These are phyloP conservation scores for Neoboletus brunneissimus DNA, from an alignment of 768 basidiomycete species.

Conservation along the genomic window DNA sequence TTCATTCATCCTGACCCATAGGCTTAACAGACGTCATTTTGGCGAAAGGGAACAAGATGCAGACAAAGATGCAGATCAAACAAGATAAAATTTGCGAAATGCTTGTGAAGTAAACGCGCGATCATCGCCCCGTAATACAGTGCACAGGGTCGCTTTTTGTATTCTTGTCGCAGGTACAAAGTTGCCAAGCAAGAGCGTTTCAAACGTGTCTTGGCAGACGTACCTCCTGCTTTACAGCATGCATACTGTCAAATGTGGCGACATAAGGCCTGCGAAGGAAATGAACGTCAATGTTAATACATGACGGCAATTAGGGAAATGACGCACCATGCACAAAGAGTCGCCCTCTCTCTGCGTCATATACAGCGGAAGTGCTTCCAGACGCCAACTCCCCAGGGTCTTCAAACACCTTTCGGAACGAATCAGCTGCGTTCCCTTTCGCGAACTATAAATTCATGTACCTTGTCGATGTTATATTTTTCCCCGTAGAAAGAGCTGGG, in stretches of 20 bases:
- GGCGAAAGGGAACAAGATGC: neutral
- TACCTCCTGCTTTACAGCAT: conserved; percentile 14
- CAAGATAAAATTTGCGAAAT: neutral
- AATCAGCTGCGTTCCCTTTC: neutral
- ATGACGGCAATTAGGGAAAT: conserved; percentile 1
- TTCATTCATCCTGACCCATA: neutral
- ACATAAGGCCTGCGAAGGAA: conserved; percentile 27
- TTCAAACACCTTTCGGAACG: conserved; percentile 53
- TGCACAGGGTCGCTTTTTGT: neutral
- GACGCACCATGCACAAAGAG: conserved; percentile 60
- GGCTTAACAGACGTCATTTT: neutral
- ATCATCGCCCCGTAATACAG: neutral
- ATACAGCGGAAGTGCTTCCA: conserved; percentile 54
- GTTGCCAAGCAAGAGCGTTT: neutral
- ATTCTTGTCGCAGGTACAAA: neutral
- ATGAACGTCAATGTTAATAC: conserved; percentile 7
- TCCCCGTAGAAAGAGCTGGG: conserved; percentile 52
- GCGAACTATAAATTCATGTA: conserved; percentile 19
- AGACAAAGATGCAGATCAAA: conserved; percentile 1
- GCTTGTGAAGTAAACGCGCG: neutral
- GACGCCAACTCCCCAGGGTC: conserved; percentile 59
- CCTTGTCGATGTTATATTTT: conserved; percentile 60
- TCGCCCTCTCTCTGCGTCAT: conserved; percentile 47
- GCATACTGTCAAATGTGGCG: conserved; percentile 37
- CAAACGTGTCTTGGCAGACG: conserved; percentile 1